A percentile compares a stretch with the other conserved stretches of the same genome.
These are phyloP conservation scores for Candida boidinii DNA, from an alignment of 805 yeast species.

Conservation along the genomic window DNA sequence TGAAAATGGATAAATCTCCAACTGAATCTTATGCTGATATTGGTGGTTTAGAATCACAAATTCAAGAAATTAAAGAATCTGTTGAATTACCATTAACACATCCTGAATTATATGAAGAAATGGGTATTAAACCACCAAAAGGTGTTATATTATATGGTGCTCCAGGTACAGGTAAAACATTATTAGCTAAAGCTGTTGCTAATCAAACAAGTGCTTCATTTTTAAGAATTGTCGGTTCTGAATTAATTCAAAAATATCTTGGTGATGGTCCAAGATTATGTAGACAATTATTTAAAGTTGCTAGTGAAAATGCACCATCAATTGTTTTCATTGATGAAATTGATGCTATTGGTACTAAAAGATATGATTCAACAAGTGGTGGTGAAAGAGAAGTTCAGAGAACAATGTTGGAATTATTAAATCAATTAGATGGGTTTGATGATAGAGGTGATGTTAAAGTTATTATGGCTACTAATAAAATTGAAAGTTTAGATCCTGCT, in stretches of 20 bases:
- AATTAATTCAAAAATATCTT: conserved; percentile 89
- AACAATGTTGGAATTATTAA: conserved; percentile 92
- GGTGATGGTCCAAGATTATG: conserved; percentile 97
- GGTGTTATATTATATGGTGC: conserved; percentile 97
- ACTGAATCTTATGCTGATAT: conserved; percentile 94
- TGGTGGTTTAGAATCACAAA: conserved; percentile 93
- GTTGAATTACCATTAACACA: conserved; percentile 94
- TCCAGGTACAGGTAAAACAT: conserved; percentile 96
- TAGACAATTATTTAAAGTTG: conserved; percentile 91
- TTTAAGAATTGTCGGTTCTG: conserved; percentile 93
- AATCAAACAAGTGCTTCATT: conserved; percentile 96
- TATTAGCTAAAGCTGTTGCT: conserved; percentile 95
- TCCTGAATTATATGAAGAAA: conserved; percentile 94
- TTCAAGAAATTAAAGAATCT: conserved; percentile 95
- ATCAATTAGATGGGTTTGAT: conserved; percentile 95
- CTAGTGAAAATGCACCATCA: conserved; percentile 96
- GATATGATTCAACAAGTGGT: conserved; percentile 87
- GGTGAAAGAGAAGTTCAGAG: conserved; percentile 97
- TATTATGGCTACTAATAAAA: conserved; percentile 95
- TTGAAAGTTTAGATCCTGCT: conserved; percentile 92
- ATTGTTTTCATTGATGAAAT: conserved; percentile 97
- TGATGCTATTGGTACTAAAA: conserved; percentile 98
- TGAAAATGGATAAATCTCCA: conserved; percentile 97
- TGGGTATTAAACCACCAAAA: conserved; percentile 98
- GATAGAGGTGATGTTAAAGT: conserved; percentile 97